A percentile compares a stretch with the other conserved stretches of the same genome.
These are phyloP conservation scores for Scleromitrula shiraiana DNA, from an alignment of 2,329 filamentous ascomycete species.

Conservation along the genomic window DNA sequence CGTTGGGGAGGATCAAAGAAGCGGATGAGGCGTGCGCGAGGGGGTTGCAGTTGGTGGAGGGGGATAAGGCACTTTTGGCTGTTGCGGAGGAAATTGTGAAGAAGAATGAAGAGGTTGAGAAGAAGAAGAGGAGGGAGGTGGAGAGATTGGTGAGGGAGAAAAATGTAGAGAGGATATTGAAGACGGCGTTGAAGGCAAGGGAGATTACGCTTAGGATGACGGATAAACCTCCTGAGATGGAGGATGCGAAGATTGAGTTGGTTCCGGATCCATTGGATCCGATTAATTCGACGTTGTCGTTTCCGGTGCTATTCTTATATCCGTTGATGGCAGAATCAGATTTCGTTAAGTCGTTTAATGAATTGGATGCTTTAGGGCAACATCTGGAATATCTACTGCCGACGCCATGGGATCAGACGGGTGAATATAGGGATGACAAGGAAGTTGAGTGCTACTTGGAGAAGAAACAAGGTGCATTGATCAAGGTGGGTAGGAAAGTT, in stretches of 20 bases:
- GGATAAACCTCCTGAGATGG: slow-evolving; percentile 71
- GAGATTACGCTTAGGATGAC: slow-evolving; percentile 62
- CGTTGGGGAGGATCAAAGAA: slow-evolving; percentile 69
- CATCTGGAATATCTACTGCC: slow-evolving; percentile 84
- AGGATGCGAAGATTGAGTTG: slow-evolving; percentile 68
- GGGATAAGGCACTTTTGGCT: slow-evolving; percentile 57
- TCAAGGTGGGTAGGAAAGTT: slow-evolving; percentile 86
- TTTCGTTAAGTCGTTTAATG: slow-evolving; percentile 80
- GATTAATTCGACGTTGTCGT: slow-evolving; percentile 54
- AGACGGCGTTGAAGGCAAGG: slow-evolving; percentile 59
- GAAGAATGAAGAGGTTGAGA: slow-evolving; percentile 48
- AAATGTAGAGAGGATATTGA: slow-evolving; percentile 52
- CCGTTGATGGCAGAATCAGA: slow-evolving; percentile 75
- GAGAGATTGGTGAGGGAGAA: slow-evolving; percentile 47
- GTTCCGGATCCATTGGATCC: slow-evolving; percentile 66
- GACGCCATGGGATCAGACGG: slow-evolving; percentile 70
- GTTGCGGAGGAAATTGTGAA: slow-evolving; percentile 56
- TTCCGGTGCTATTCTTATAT: slow-evolving; percentile 81
- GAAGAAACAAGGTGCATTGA: slow-evolving; percentile 67
- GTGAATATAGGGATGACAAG: slow-evolving; percentile 54
- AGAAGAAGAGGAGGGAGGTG: slow-evolving; percentile 46
- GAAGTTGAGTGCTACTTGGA: slow-evolving; percentile 92
- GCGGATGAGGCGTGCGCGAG: slow-evolving; percentile 70
- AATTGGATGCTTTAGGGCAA: slow-evolving; percentile 65
- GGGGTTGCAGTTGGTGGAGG: slow-evolving; percentile 64